Conservation (phyloP, 805 yeast genomes). For the Phaffomyces antillensis region DNA sequence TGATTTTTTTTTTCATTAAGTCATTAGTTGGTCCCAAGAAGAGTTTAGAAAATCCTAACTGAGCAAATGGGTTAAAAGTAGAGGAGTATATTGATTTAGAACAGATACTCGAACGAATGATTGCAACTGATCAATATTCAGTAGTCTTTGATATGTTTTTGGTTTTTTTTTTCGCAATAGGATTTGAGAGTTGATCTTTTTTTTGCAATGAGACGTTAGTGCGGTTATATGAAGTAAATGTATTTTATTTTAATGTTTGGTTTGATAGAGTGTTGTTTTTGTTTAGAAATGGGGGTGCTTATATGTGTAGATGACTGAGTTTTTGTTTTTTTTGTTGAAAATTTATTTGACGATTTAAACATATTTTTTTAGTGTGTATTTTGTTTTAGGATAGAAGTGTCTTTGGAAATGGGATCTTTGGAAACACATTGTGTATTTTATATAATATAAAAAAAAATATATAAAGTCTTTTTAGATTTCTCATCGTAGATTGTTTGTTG, state of each 20-base stretch:
- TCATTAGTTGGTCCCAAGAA: not conserved
- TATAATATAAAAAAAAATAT: not conserved
- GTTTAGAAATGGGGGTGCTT: not conserved
- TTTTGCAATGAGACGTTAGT: not conserved
- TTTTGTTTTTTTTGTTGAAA: not conserved
- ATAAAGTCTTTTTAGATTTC: not conserved
- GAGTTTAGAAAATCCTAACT: not conserved
- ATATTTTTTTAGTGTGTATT: not conserved
- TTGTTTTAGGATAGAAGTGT: slow-evolving; percentile 2
- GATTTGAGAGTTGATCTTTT: not conserved
- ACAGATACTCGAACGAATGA: too few relatives aligned
- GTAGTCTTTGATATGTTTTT: too few relatives aligned
- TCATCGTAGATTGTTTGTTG: not conserved
- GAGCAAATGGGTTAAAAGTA: not conserved
- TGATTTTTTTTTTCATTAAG: not conserved
- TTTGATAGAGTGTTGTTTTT: not conserved
- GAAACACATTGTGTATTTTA: not conserved
- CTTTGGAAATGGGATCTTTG: slow-evolving; percentile 5
- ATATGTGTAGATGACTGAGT: too few relatives aligned
- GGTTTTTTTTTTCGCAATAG: too few relatives aligned
- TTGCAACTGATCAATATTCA: too few relatives aligned
- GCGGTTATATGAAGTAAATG: too few relatives aligned
- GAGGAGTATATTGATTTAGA: too few relatives aligned
- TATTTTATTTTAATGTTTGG: too few relatives aligned
- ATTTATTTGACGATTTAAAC: not conserved